Conservation (phyloP, 345 rosid species). For the Tarenaya hassleriana region DNA sequence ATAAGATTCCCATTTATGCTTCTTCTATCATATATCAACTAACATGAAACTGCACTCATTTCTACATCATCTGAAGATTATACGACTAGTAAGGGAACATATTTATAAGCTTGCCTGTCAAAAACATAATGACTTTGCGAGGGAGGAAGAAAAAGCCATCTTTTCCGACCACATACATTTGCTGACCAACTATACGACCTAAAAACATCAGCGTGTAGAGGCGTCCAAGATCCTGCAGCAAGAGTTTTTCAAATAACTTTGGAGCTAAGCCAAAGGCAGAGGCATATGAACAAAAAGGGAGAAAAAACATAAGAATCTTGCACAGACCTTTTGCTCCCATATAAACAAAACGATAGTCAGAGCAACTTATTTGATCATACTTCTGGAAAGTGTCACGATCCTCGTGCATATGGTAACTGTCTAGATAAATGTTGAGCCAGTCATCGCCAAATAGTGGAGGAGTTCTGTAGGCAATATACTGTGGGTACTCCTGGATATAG, state of each 20-base stretch:
- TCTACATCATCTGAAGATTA: background rate
- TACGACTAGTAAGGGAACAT: background rate
- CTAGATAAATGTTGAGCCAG: constrained; percentile 86
- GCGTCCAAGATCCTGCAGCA: constrained; percentile 88
- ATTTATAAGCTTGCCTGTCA: constrained; percentile 50
- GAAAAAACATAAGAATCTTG: constrained; percentile 9
- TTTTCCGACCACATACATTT: constrained; percentile 82
- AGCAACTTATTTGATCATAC: constrained; percentile 61
- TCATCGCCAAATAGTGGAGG: constrained; percentile 65
- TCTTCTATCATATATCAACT: too few species aligned
- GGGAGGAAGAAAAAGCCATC: constrained; percentile 74
- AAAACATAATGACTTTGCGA: constrained; percentile 60
- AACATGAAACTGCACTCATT: too few species aligned
- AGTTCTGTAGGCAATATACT: constrained; percentile 63
- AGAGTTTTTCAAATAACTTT: constrained; percentile 20
- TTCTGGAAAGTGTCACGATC: constrained; percentile 42
- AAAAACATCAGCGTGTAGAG: constrained; percentile 95
- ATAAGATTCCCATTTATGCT: too few species aligned
- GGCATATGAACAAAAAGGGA: background rate
- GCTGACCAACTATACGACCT: constrained; percentile 97
- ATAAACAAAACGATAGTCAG: constrained; percentile 93
- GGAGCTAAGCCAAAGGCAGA: constrained; percentile 2
- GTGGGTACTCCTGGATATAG: constrained; percentile 75
- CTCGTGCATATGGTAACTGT: constrained; percentile 59
- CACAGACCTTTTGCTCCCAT: constrained; percentile 89